Base-by-base conservation (phyloP, 257 asterid species). In the Gentiana straminea region DNA sequence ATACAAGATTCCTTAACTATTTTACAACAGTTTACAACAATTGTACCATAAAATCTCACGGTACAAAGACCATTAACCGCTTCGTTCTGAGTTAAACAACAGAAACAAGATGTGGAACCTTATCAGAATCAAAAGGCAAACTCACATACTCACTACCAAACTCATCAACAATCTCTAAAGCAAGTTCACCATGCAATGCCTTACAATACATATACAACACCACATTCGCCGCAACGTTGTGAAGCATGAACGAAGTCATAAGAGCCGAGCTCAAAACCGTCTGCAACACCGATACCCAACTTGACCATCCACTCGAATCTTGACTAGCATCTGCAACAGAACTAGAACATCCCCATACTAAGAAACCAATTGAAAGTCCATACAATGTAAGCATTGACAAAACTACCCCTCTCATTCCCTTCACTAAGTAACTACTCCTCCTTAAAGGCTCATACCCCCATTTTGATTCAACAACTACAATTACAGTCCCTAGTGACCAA, bases 41-140 rank as follows among this genome's bases (percentile, higher is more conserved):
- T 24, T 24, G 24, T 24, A 24, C 24, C 24, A 24, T 24, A 24
- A 24, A 24, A 24, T 24, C 24, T 24, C 24, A 24, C 24, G 24
- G 24, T 24, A 12, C 33, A 32, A 37, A 61, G 43, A 49, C 13
- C 35, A 55, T 64, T 45, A 41, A 60, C 64, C 64, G 58, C 37
- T 37, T 13, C 7, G 4, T 34, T 58, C 59, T 63, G 35, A 55
- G 71, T 35, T 68, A 66, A 52, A 70, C 81, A 48, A 85, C 87
- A 55, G 83, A 83, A 59, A 83, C 91, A 71, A 92, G 85, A 68
- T 80, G 95, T 34, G 97, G 84, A 61, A 88, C 86, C 75, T 92
- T 88, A 57, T 81, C 86, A 62, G 72, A 84, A 70, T 83, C 97
- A 38, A 74, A 77, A 11, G 97, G 95, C 79, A 92, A 63, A 68